A percentile compares a stretch with the other conserved stretches of the same genome.
Evolutionary conservation across 352 stramenopile genomes (phyloP).

Genomic region (Globisporangium parvum): DNA sequence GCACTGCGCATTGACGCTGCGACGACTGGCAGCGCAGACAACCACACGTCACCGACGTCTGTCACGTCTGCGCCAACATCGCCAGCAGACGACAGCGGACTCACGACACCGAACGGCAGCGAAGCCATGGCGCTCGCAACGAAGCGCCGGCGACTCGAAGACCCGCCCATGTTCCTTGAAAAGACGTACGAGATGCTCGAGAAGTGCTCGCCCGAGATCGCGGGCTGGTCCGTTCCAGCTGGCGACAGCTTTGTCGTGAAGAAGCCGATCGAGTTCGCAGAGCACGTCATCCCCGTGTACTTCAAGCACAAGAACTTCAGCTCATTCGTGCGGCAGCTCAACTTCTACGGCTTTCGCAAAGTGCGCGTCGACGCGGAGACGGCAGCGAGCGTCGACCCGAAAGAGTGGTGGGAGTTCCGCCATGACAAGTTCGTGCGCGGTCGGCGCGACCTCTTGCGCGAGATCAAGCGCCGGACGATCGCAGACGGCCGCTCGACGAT

Average conservation of each 20-base stretch:
- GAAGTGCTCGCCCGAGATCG: conserved; percentile 60
- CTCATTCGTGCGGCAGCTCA: conserved; percentile 90
- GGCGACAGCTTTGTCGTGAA: conserved; percentile 90
- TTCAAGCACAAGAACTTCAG: conserved; percentile 93
- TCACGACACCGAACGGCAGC: conserved; percentile 21
- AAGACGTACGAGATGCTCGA: conserved; percentile 91
- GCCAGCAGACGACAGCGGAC: conserved; percentile 25
- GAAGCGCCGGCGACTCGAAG: conserved; percentile 37
- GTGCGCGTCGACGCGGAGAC: conserved; percentile 47
- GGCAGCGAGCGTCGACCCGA: conserved; percentile 31
- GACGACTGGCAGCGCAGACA: conserved; percentile 7
- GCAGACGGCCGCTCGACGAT: conserved; percentile 22
- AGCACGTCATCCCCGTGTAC: conserved; percentile 85
- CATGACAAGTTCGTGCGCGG: conserved; percentile 81
- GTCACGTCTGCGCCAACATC: conserved; percentile 26
- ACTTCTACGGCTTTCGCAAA: conserved; percentile 90
- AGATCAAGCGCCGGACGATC: conserved; percentile 63
- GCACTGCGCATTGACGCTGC: conserved; percentile 36
- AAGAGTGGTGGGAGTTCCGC: conserved; percentile 82
- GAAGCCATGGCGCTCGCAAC: conserved; percentile 11
- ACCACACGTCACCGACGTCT: conserved; percentile 21
- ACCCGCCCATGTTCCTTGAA: conserved; percentile 76
- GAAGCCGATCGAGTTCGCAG: conserved; percentile 75
- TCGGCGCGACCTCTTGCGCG: conserved; percentile 52
- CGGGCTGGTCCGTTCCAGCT: conserved; percentile 55